phyloP scores from a whole-genome alignment of 2,329 filamentous ascomycete species.

The Fusarium xylarioides region DNA sequence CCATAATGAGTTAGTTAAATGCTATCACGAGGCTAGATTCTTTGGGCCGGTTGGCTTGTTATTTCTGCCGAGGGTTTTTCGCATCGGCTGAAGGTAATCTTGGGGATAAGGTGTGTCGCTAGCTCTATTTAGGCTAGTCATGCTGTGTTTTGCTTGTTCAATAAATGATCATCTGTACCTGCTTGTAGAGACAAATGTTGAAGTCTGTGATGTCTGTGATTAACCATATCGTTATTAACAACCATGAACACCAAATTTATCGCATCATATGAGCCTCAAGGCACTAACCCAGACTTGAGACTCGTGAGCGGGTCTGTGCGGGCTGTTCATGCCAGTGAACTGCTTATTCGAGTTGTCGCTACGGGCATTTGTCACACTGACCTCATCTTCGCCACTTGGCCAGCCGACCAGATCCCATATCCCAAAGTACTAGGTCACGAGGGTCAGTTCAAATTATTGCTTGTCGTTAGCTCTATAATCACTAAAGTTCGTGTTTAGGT shows the following conservation, averaged over 20 bases:
- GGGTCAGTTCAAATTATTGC: not conserved
- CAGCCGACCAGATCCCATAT: not conserved
- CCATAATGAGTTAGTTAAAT: not conserved
- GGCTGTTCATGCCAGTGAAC: not conserved
- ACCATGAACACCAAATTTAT: not conserved
- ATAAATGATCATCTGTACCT: not conserved
- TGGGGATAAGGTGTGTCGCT: not conserved
- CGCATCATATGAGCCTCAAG: not conserved
- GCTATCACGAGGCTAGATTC: not conserved
- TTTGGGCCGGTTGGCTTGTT: not conserved
- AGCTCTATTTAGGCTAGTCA: not conserved
- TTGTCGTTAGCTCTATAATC: not conserved
- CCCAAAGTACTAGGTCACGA: not conserved
- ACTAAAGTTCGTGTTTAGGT: not conserved
- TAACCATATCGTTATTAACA: not conserved
- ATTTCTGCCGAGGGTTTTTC: not conserved
- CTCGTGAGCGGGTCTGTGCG: not conserved
- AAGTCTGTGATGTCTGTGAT: too few relatives aligned
- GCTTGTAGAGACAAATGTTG: not conserved
- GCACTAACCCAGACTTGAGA: not conserved
- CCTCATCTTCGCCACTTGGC: not conserved
- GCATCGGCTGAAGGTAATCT: not conserved
- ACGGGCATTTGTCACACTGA: constrained; percentile 1
- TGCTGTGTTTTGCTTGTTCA: not conserved
- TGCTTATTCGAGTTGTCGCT: not conserved